A percentile compares a stretch with the other conserved stretches of the same genome.
phyloP scores from a whole-genome alignment of 163 green algal genomes.

The Chlamydomonas reinhardtii region DNA sequence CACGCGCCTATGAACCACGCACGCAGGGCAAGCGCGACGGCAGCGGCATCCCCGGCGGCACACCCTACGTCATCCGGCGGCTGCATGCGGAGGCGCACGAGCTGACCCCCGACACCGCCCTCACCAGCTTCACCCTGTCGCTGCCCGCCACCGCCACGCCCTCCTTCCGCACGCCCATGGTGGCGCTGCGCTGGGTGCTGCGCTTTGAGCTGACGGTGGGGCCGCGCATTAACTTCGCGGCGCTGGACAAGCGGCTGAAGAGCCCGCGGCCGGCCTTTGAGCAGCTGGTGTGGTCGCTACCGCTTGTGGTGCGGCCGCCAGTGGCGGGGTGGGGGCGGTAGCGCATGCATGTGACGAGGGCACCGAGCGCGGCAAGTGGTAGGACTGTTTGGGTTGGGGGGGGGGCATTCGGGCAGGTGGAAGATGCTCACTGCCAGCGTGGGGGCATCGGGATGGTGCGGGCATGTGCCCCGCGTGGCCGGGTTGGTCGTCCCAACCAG shows the following conservation, averaged over 20 bases:
- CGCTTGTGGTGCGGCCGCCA: constrained; percentile 68
- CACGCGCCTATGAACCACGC: neutral
- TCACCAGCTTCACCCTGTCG: constrained; percentile 82
- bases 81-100: constrained; percentile 80
- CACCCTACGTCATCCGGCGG: constrained; percentile 61
- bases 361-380: too few relatives aligned
- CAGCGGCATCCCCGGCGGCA: neutral
- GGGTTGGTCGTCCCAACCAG: too few relatives aligned
- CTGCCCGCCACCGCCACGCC: constrained; percentile 76
- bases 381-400: too few relatives aligned
- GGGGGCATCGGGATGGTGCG: too few relatives aligned
- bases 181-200: constrained; percentile 80
- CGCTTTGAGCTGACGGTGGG: constrained; percentile 80
- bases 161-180: constrained; percentile 78
- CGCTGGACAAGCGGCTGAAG: constrained; percentile 1
- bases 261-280: constrained; percentile 45
- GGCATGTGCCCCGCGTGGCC: too few relatives aligned
- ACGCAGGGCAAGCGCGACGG: constrained; percentile 11
- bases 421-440: too few relatives aligned
- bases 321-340: neutral
- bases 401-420: too few relatives aligned
- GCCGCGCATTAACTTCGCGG: constrained; percentile 22
- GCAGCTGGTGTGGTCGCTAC: constrained; percentile 74
- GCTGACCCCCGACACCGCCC: constrained; percentile 69
- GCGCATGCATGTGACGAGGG: neutral